Conservation (phyloP, 768 basidiomycete genomes). For the Rhizopogon roseolus region DNA sequence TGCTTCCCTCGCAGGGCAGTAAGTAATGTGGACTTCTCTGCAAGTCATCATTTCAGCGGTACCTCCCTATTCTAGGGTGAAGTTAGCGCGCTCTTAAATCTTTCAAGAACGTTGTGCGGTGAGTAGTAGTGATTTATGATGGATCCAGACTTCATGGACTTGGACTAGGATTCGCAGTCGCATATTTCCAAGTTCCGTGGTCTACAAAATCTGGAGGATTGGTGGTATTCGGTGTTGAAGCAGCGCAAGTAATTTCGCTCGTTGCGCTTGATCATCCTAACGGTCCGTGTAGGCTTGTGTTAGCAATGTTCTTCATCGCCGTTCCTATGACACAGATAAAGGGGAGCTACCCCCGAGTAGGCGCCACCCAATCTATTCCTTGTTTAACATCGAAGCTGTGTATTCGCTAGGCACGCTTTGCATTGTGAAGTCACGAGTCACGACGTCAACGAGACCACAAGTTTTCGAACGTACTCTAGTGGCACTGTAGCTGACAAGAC, state of each 20-base stretch:
- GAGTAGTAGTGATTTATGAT: too few species aligned
- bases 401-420: conserved; percentile 15
- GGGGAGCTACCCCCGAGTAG: conserved; percentile 29
- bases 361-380: conserved; percentile 3
- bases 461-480: too few species aligned
- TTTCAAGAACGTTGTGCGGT: too few species aligned
- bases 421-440: not conserved
- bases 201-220: conserved; percentile 29
- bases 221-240: conserved; percentile 33
- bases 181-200: conserved; percentile 39
- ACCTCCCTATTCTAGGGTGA: too few species aligned
- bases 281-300: conserved; percentile 19
- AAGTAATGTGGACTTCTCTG: too few species aligned
- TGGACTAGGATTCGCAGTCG: conserved; percentile 29
- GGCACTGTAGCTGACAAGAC: too few species aligned
- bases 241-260: conserved; percentile 22
- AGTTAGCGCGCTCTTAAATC: too few species aligned
- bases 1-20: conserved; percentile 32
- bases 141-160: not conserved
- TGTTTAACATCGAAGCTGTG: not conserved
- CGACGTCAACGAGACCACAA: too few species aligned
- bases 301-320: conserved; percentile 30
- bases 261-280: not conserved
- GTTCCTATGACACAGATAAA: conserved; percentile 32
- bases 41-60: too few species aligned